Percentiles rank a stretch among this genome's conserved stretches.
Evolutionary conservation across 2,329 filamentous ascomycete genomes (phyloP).

Genomic region (Blastomyces emzantsi): DNA sequence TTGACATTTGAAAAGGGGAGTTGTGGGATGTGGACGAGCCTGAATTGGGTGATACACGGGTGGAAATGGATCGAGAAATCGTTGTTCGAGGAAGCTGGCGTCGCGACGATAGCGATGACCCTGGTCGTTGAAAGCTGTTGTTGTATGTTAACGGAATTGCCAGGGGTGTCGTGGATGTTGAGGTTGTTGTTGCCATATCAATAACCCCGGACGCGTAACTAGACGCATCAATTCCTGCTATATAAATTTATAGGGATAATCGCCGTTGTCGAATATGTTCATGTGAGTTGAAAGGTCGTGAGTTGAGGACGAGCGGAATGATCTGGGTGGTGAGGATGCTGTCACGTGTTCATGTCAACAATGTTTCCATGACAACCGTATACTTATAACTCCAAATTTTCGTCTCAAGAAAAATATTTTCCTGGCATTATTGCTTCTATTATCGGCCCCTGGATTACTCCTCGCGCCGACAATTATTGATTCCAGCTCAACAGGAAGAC

Average conservation of each 20-base stretch:
- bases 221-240: constrained; percentile 12
- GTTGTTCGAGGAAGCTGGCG: constrained; percentile 32
- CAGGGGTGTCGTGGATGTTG: constrained; percentile 32
- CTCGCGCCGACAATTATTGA: not conserved
- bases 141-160: constrained; percentile 27
- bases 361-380: constrained; percentile 16
- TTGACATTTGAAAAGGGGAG: constrained; percentile 19
- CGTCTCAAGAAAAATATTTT: not conserved
- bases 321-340: not conserved
- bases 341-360: constrained; percentile 16
- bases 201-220: constrained; percentile 12
- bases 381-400: not conserved
- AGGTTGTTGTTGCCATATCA: constrained; percentile 22
- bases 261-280: constrained; percentile 6
- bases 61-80: constrained; percentile 27
- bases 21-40: constrained; percentile 18
- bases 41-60: constrained; percentile 27
- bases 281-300: not conserved
- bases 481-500: not conserved
- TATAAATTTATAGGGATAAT: not conserved
- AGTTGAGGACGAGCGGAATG: not conserved
- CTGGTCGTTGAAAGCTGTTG: constrained; percentile 28
- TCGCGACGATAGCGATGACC: constrained; percentile 19
- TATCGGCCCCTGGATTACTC: not conserved
- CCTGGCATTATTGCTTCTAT: not conserved